Evolutionary conservation across 495 filamentous ascomycete genomes (phyloP).

Genomic region (Talaromyces nanjingensis): DNA sequence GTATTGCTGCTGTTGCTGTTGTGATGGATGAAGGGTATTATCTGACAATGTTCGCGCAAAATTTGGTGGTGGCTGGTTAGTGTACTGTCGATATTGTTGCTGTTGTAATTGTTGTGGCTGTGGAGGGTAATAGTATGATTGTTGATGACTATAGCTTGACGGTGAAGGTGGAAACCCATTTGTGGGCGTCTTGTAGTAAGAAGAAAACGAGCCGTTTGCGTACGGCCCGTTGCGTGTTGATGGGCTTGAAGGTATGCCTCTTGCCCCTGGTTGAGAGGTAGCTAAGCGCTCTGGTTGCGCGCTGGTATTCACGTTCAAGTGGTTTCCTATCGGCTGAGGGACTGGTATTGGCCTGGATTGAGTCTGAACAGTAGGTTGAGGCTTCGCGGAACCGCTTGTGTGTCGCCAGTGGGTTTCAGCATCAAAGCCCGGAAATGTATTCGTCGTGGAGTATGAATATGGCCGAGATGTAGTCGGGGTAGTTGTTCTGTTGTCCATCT

Average conservation of each 20-base stretch:
- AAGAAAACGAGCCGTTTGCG: constrained; percentile 12
- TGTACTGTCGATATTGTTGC: constrained; percentile 14
- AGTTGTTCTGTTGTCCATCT: constrained; percentile 8
- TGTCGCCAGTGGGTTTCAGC: constrained; percentile 6
- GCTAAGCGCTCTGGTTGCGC: constrained; percentile 4
- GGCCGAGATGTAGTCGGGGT: neutral
- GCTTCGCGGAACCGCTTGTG: neutral
- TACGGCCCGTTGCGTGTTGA: constrained; percentile 1
- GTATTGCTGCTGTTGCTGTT: neutral
- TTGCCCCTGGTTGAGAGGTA: constrained; percentile 9
- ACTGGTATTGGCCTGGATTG: constrained; percentile 4
- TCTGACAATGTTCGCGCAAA: constrained; percentile 11
- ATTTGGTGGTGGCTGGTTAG: constrained; percentile 14
- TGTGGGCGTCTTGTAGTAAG: constrained; percentile 1
- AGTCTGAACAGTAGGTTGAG: constrained; percentile 1
- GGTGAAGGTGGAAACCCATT: neutral
- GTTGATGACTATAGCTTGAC: neutral
- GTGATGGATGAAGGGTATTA: constrained; percentile 6
- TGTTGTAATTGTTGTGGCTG: constrained; percentile 12
- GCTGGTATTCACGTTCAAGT: neutral
- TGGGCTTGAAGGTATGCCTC: constrained; percentile 4
- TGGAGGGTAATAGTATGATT: constrained; percentile 15
- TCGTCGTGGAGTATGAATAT: constrained; percentile 1
- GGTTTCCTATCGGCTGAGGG: neutral
- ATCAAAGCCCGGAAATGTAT: neutral